Base-by-base conservation (phyloP, 805 yeast species). In the Saturnispora besseyi region DNA sequence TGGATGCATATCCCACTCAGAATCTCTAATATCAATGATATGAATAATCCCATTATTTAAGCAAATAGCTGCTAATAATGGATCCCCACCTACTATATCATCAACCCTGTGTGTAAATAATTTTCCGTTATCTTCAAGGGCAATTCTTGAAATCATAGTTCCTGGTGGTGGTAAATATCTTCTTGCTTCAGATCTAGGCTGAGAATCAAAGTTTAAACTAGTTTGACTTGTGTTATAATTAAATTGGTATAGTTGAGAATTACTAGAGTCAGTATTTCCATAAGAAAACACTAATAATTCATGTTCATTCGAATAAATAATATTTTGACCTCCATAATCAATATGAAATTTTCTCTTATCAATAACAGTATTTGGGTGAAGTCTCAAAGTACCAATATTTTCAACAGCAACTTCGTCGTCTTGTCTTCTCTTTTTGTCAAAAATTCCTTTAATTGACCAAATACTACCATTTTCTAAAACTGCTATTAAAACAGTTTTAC, bases 1-100 rank as follows among this genome's bases (percentile, higher is more conserved):
- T 6, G 67, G 63, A 22, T 34, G 45, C 15, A 59, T 49, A 15
- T 49, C 48, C 43, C 54, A 61, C 11, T 57, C 55, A 11, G 55
- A 41, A 10, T 54, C 55, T 48, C 82, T 62, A 2, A 74, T 62
- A 51, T 76, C 71, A 63, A 75, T 63, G 1, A 75, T 65, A 1
- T 70, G 56, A 4, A 76, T 73, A 12, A 65, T 59, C 15, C 73
- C 74, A 32, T 71, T 70, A 33, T 64, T 63, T 38, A 75, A 55
- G 8, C 72, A 62, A 38, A 73, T 41, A 0, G 61, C 68, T 45
- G 62, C 42, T 18, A 62, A 29, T 37, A 64, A 52, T 3, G 66
- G 59, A 50, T 65, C 69, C 3, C 55, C 51, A 7, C 69, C 70
- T 15, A 61, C 66, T 3, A 61, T 52, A 2, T 52, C 48, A 6